phyloP scores from a whole-genome alignment of 352 stramenopile genomes.

The Globisporangium mamillatum region DNA sequence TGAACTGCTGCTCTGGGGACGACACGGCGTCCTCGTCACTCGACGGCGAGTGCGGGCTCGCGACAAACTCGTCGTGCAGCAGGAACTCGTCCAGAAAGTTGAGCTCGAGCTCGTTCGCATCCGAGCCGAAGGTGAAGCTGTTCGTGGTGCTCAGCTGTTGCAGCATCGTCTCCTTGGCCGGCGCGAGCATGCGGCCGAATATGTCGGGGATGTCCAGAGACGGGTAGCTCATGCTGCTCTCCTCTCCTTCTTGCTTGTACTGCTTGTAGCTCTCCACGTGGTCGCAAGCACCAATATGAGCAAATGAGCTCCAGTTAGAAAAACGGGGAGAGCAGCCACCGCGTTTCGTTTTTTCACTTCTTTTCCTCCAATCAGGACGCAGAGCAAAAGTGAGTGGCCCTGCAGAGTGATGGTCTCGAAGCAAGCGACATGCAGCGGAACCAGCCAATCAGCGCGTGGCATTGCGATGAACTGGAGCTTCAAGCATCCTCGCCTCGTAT shows the following conservation, averaged over 20 bases:
- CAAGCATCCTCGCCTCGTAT: background rate
- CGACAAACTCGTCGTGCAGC: slow-evolving; percentile 32
- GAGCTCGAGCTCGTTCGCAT: slow-evolving; percentile 30
- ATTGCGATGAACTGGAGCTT: background rate
- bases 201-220: background rate
- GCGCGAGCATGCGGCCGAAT: background rate
- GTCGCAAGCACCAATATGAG: slow-evolving; percentile 2
- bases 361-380: too few species aligned
- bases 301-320: background rate
- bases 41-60: slow-evolving; percentile 19
- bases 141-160: background rate
- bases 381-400: too few species aligned
- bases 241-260: background rate
- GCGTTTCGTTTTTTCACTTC: too few species aligned
- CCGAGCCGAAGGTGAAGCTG: background rate
- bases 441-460: background rate
- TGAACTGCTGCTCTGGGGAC: background rate
- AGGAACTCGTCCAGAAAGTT: slow-evolving; percentile 54
- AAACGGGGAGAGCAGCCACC: background rate
- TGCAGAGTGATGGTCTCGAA: background rate
- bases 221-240: slow-evolving; percentile 3
- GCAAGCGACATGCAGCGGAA: background rate
- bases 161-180: background rate
- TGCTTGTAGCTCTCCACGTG: background rate
- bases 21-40: slow-evolving; percentile 4